phyloP scores from a whole-genome alignment of 2,329 filamentous ascomycete species.

The Diaporthe vaccinii region DNA sequence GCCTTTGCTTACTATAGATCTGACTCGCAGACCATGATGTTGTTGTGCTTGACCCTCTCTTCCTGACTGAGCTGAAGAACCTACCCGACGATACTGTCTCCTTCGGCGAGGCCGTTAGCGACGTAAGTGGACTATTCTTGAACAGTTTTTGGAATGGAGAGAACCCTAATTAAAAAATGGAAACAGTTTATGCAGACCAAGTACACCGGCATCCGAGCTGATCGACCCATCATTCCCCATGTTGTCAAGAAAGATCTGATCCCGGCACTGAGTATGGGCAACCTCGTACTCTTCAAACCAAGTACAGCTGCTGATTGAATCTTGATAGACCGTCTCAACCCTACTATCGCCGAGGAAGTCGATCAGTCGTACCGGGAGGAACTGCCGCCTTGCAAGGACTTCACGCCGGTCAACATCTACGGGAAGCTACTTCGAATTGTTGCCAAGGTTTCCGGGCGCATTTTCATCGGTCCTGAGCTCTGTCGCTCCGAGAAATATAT shows the following conservation, averaged over 20 bases:
- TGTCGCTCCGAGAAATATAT: constrained; percentile 60
- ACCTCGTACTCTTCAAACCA: neutral
- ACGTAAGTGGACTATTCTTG: constrained; percentile 14
- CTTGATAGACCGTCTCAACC: constrained; percentile 52
- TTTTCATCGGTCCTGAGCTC: constrained; percentile 63
- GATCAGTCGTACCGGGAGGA: constrained; percentile 50
- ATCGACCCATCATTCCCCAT: constrained; percentile 36
- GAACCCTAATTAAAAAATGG: neutral
- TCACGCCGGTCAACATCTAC: constrained; percentile 57
- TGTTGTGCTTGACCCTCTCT: constrained; percentile 28
- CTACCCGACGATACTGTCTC: constrained; percentile 36
- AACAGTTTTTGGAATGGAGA: neutral
- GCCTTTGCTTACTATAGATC: neutral
- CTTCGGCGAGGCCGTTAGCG: constrained; percentile 32
- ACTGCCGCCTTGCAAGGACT: constrained; percentile 54
- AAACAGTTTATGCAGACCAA: constrained; percentile 36
- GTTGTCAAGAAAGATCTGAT: constrained; percentile 36
- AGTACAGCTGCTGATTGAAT: neutral
- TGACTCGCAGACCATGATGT: constrained; percentile 19
- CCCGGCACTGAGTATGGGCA: constrained; percentile 36
- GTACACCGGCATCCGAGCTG: constrained; percentile 32
- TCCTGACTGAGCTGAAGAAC: constrained; percentile 37
- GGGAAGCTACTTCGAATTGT: constrained; percentile 59
- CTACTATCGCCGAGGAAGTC: constrained; percentile 55
- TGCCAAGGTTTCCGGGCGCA: constrained; percentile 59